Evolutionary conservation across 495 filamentous ascomycete genomes (phyloP), one percentile per base, ranked within the genome.

Genomic region (Bryoglossum gracile): DNA sequence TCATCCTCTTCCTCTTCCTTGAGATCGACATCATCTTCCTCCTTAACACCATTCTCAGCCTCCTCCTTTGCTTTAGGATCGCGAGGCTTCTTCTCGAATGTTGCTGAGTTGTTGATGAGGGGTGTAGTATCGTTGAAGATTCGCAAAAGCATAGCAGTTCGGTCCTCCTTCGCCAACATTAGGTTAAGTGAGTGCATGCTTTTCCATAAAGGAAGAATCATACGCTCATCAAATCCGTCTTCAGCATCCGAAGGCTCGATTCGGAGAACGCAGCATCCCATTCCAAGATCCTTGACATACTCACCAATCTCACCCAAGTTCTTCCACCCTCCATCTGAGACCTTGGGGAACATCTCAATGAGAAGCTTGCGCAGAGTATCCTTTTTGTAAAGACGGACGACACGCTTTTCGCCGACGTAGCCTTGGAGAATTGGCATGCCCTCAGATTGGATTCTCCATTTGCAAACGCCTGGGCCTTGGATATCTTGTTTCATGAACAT

Each of bases 401-500:
- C 73, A 3, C 91, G 72, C 30, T 80, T 75, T 45, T 82, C 75
- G 6, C 91, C 91, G 14, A 96, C 77, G 77, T 89, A 95, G 16
- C 86, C 82, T 61, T 94, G 85, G 34, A 94, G 69, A 44, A 97
- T 86, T 10, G 81, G 78, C 67, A 98, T 73, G 0, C 92, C 92
- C 62, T 98, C 92, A 17, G 80, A 86, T 73, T 98, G 92, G 55
- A 98, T 91, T 14, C 92, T 79, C 92, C 92, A 98, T 28, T 81
- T 76, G 70, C 89, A 94, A 16, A 90, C 84, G 34, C 85, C 83
- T 35, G 75, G 78, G 21, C 78, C 82, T 55, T 95, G 91, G 0
- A 86, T 85, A 57, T 97, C 90, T 60, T 98, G 92, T 68, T 91
- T 92, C 65, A 97, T 87, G 65, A 95, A 97, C 82, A 96, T 95